Evolutionary conservation across 2,329 filamentous ascomycete species (phyloP), one percentile per base, ranked within the genome.

Genomic region (Paraphoma chrysanthemicola): DNA sequence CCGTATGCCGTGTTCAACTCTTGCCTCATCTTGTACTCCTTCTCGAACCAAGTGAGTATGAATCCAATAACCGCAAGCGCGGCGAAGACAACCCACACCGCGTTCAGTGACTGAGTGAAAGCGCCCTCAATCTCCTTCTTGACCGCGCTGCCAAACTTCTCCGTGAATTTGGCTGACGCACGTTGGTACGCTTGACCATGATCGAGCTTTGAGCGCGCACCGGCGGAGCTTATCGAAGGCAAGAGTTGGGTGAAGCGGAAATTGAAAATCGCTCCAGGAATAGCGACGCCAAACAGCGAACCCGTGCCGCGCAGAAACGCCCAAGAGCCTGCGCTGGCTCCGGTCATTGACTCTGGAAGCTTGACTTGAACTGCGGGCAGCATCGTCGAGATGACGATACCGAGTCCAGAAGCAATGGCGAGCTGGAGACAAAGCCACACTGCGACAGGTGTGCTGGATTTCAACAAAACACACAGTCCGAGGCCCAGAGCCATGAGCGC

Each of bases 1-100:
- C 79, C 78, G 62, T 73, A 80, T 14, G 75, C 70, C 0, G 77
- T 80, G 44, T 79, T 72, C 38, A 80, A 60, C 16, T 75, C 70
- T 11, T 69, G 74, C 41, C 77, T 63, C 61, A 81, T 64, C 59
- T 73, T 68, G 12, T 79, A 57, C 54, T 78, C 68, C 48, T 74
- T 73, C 58, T 77, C 74, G 1, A 72, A 60, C 16, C 75, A 76
- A 1, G 68, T 70, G 14, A 77, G 31, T 3, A 74, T 29, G 18
- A 80, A 77, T 1, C 69, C 71, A 5, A 77, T 23, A 0, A 54
- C 72, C 0, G 71, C 64, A 23, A 80, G 63, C 0, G 66, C 63
- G 0, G 78, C 64, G 9, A 72, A 72, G 1, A 79, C 64, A 3
- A 76, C 59, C 76, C 79, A 82, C 1, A 79, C 71, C n/a, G 60